These are phyloP conservation scores for Mucor piriformis DNA, from an alignment of 371 early-diverging fungal genomes.

Conservation along the genomic window DNA sequence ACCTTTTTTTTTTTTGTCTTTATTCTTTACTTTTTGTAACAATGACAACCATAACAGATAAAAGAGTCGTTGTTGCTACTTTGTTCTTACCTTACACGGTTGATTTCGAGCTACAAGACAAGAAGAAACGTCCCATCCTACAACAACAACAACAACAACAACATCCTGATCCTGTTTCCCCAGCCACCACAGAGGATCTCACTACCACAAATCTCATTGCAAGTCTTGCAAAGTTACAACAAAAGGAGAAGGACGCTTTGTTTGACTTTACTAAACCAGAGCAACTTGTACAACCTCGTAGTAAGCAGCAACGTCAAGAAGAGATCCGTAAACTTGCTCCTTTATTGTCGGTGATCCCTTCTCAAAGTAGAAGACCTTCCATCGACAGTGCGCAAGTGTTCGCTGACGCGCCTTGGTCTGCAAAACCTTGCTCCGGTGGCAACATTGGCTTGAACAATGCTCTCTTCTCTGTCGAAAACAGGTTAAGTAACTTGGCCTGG, in stretches of 20 bases:
- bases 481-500: constrained; percentile 66
- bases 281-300: constrained; percentile 38
- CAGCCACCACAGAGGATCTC: not conserved
- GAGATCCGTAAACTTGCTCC: constrained; percentile 27
- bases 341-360: constrained; percentile 15
- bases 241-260: constrained; percentile 18
- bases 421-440: constrained; percentile 75
- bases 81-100: constrained; percentile 74
- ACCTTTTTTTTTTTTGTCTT: not conserved
- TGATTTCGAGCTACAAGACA: constrained; percentile 49
- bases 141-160: not conserved
- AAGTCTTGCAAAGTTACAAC: constrained; percentile 38
- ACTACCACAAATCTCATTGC: constrained; percentile 47
- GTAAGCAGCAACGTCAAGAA: constrained; percentile 38
- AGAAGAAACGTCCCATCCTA: constrained; percentile 7
- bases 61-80: constrained; percentile 66
- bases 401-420: constrained; percentile 62
- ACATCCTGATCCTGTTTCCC: not conserved
- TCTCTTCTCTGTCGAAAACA: constrained; percentile 65
- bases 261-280: constrained; percentile 42
- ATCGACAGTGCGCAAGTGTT: constrained; percentile 48
- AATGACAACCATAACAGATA: constrained; percentile 33
- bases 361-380: constrained; percentile 34
- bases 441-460: constrained; percentile 93
- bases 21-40: not conserved